Percentiles rank a stretch among this genome's conserved stretches.
Conservation (phyloP, 345 rosid genomes). For the Reutealis trisperma region DNA sequence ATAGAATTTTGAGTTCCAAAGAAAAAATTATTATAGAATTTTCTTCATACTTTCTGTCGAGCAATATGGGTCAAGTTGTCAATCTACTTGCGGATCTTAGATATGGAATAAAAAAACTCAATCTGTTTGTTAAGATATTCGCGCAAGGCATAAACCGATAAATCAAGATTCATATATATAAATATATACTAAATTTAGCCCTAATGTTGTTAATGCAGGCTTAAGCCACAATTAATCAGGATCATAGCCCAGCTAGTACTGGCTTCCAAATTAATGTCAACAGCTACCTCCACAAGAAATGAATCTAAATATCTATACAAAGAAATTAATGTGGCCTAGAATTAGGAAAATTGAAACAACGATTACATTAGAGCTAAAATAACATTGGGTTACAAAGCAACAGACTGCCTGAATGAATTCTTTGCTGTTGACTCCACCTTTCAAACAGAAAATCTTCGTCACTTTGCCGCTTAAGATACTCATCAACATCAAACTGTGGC, state of each 20-base stretch:
- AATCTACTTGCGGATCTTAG: too few relatives aligned
- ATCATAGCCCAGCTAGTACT: neutral
- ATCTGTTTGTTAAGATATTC: too few relatives aligned
- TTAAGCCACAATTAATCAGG: too few relatives aligned
- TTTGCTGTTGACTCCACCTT: conserved; percentile 65
- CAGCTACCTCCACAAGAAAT: neutral
- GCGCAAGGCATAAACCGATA: too few relatives aligned
- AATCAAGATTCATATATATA: too few relatives aligned
- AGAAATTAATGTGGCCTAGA: neutral
- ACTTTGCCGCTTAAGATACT: conserved; percentile 55
- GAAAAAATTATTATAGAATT: too few relatives aligned
- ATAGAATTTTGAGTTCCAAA: too few relatives aligned
- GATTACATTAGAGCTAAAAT: conserved; percentile 19
- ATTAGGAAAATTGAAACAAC: neutral
- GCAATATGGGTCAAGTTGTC: too few relatives aligned
- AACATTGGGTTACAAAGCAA: conserved; percentile 55
- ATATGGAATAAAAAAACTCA: too few relatives aligned
- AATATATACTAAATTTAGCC: too few relatives aligned
- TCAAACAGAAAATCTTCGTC: conserved; percentile 59
- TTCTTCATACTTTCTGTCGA: too few relatives aligned
- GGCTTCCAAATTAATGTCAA: neutral
- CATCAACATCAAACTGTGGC: conserved; percentile 49
- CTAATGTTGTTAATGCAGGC: too few relatives aligned
- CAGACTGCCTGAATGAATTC: conserved; percentile 67
- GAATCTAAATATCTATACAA: conserved; percentile 8